These are phyloP conservation scores for Xylariaceae sp. DNA, from an alignment of 2,329 filamentous ascomycete species.

Conservation along the genomic window DNA sequence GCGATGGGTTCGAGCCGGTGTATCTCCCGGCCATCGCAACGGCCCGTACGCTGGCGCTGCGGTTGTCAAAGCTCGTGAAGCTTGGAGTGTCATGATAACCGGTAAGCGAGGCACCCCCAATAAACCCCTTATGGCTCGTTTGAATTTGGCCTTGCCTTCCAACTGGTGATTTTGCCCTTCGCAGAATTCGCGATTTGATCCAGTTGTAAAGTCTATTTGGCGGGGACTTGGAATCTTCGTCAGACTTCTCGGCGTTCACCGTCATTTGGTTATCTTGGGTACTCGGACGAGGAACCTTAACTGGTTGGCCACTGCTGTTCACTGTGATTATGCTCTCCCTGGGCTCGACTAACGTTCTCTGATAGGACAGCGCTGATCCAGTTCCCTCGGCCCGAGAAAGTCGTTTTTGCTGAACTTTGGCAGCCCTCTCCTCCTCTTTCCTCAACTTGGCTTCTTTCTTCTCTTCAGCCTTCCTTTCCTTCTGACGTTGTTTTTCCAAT, in stretches of 20 bases:
- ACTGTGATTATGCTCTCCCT: slow-evolving; percentile 13
- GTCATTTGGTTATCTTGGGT: slow-evolving; percentile 7
- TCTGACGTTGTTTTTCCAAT: slow-evolving; percentile 44
- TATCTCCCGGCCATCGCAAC: slow-evolving; percentile 41
- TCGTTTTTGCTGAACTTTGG: slow-evolving; percentile 49
- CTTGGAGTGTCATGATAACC: slow-evolving; percentile 39
- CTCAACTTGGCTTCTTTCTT: slow-evolving; percentile 36
- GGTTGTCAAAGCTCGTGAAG: slow-evolving; percentile 38
- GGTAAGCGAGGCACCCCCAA: slow-evolving; percentile 46
- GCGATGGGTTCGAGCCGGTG: slow-evolving; percentile 16
- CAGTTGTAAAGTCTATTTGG: slow-evolving; percentile 42
- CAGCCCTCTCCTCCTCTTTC: slow-evolving; percentile 48
- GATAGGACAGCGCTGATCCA: slow-evolving; percentile 36
- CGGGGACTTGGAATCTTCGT: slow-evolving; percentile 25
- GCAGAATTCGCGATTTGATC: slow-evolving; percentile 50
- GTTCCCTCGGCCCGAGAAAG: slow-evolving; percentile 48
- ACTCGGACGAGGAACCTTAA: slow-evolving; percentile 16
- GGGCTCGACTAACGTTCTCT: slow-evolving; percentile 22
- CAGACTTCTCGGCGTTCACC: slow-evolving; percentile 11
- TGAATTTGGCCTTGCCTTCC: slow-evolving; percentile 31
- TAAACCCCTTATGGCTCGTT: slow-evolving; percentile 37
- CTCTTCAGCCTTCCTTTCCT: slow-evolving; percentile 43
- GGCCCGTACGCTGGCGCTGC: slow-evolving; percentile 41
- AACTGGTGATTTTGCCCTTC: slow-evolving; percentile 37
- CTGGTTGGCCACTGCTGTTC: slow-evolving; percentile 26